Percentiles rank a stretch among this genome's conserved stretches.
These are phyloP conservation scores for Cenchrus fungigraminus DNA, from an alignment of 176 grass and related monocot genomes.

Conservation along the genomic window DNA sequence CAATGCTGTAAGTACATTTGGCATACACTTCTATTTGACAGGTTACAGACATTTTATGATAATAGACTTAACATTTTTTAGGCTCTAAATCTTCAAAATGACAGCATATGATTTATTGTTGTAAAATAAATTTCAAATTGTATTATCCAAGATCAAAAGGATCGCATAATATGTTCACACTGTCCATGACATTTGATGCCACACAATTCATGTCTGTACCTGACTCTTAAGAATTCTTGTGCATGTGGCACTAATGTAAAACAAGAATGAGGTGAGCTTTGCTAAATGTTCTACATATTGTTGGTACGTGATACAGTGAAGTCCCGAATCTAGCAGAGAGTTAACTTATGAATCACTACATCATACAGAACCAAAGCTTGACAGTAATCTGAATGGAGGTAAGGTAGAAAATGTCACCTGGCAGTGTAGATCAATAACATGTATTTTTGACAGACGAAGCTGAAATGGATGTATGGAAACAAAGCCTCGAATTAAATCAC, in stretches of 20 bases:
- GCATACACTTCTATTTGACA: not conserved
- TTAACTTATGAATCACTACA: not conserved
- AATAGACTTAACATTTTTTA: not conserved
- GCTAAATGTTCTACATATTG: too few species aligned
- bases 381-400: not conserved
- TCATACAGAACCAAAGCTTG: slow-evolving; percentile 2
- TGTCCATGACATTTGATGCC: not conserved
- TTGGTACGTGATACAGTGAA: not conserved
- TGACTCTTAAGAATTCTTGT: not conserved
- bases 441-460: slow-evolving; percentile 57
- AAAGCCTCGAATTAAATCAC: slow-evolving; percentile 50
- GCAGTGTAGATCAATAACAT: slow-evolving; percentile 55
- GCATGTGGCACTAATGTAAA: not conserved
- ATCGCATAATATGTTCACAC: not conserved
- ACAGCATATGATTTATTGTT: not conserved
- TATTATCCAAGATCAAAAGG: not conserved
- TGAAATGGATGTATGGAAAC: slow-evolving; percentile 49
- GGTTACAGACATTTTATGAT: not conserved
- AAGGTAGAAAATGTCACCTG: slow-evolving; percentile 45
- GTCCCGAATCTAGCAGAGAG: not conserved
- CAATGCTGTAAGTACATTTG: not conserved
- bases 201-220: not conserved
- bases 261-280: too few species aligned
- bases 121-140: not conserved
- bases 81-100: not conserved